Evolutionary conservation across 73 alveolate genomes (phyloP), one percentile per base, ranked within the genome.

Genomic region (Paramecium tetraurelia): DNA sequence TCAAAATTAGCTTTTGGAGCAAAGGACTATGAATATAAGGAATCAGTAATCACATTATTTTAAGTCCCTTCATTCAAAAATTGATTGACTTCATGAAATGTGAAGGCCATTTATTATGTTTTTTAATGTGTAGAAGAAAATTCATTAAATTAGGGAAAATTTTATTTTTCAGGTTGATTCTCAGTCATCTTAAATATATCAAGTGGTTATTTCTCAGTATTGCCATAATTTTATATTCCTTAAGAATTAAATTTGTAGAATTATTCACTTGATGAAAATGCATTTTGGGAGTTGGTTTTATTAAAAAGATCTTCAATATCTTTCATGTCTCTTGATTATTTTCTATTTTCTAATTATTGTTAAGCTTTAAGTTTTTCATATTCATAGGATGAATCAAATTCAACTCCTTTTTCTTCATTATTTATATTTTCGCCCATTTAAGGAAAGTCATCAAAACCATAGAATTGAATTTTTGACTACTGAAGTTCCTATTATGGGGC

Each of bases 291-390:
- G 8, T 33, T 31, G 16, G 20, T 53, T 18, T 2, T 16, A 44
- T 80, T 11, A 31, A 80, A 4, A 10, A 80, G 44, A 35, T 80
- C 90, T 20, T 43, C 90, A 20, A 80, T 12, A 80, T 80, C 90
- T 5, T 40, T 46, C 12, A 80, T 3, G 43, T 80, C 90, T 80
- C 89, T 77, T 77, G 89, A 77, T 43, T 24, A 24, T 43, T 80
- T 80, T 44, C 90, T 41, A 44, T 41, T 18, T 2, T 40, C 16
- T 2, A 7, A 40, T 40, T 40, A 7, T 40, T 40, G 1, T 7
- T 12, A 8, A 48, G 0, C 27, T 2, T 3, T 48, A 14, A 14
- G n/a, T 48, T 46, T 20, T 5, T 80, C 4, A 1, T 43, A 12
- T 21, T 80, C 90, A 16, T 6, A 9, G 1, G 2, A 22, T 1